phyloP scores from a whole-genome alignment of 257 asterid species.

The Scutellaria baicalensis region DNA sequence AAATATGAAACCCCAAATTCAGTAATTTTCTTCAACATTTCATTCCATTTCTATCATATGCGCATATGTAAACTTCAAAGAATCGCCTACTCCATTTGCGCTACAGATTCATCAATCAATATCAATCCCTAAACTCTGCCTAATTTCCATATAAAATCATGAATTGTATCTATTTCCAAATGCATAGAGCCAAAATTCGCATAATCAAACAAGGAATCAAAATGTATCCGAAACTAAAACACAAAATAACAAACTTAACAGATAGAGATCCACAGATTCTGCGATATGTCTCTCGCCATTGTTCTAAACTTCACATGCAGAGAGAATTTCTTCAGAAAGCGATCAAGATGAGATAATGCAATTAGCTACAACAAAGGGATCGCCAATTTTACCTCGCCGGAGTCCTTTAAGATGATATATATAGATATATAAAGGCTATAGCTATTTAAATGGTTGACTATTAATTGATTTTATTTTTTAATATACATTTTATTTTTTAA shows the following conservation, averaged over 20 bases:
- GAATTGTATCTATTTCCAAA: neutral
- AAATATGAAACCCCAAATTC: neutral
- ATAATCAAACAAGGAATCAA: neutral
- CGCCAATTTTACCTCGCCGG: conserved; percentile 16
- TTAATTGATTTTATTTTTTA: too few relatives aligned
- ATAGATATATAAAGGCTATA: too few relatives aligned
- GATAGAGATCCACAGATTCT: neutral
- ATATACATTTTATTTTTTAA: too few relatives aligned
- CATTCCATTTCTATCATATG: neutral
- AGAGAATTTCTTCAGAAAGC: neutral
- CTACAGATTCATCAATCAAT: neutral
- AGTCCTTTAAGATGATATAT: too few relatives aligned
- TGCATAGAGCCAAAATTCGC: neutral
- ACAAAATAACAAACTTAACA: neutral
- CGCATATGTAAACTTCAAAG: neutral
- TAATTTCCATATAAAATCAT: neutral
- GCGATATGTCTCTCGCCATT: neutral
- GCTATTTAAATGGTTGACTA: too few relatives aligned
- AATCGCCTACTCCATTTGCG: neutral
- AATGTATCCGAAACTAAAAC: neutral
- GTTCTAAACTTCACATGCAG: neutral
- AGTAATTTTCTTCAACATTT: neutral
- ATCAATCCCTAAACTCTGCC: neutral
- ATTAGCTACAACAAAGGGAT: neutral
- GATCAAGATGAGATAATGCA: neutral